Evolutionary conservation across 208 protist genomes (phyloP), one percentile per base, ranked within the genome.

Genomic region (Trypanosoma cruzi): DNA sequence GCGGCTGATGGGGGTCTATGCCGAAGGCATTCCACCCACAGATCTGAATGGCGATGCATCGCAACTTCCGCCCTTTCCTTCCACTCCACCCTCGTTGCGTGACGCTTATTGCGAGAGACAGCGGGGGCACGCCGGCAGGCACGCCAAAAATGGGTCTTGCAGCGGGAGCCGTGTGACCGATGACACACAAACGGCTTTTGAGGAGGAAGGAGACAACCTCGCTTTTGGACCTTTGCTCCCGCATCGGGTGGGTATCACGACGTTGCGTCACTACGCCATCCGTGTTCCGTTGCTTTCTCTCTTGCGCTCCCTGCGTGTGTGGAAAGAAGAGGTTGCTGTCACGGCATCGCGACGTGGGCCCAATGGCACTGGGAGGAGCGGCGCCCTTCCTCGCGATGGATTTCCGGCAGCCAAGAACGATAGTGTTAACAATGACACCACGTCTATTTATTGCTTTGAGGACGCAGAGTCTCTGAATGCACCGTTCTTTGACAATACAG

Each of bases 161-260:
- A 6, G 18, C 3, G 20, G 14, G 24, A 34, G 42, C 56, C 50
- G 54, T 36, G 40, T 60, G 42, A 29, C 18, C 8, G 8, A 10
- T 28, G 49, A 29, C 24, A 20, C 49, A 28, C 20, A n/a, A 29
- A 28, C 8, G 20, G 24, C 49, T 31, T 29, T 54, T 28, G 24
- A n/a, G n/a, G 80, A 73, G 48, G 84, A n/a, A n/a, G n/a, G 85
- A 18, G 88, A 93, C 68, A 68, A 46, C 44, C 81, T 77, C 56
- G 82, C 77, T 6, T 88, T 92, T 59, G 89, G 89, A 3, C 89
- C 89, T 31, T 77, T 95, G 57, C 83, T 83, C 0, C 79, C 84
- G 22, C 70, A 55, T 20, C 60, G 78, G n/a, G 65, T 94, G 28
- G 89, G 85, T 13, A 37, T 94, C 34, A 81, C 72, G 10, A 54